Evolutionary conservation across 2,329 filamentous ascomycete genomes (phyloP).

Genomic region (Didymella segeticola): DNA sequence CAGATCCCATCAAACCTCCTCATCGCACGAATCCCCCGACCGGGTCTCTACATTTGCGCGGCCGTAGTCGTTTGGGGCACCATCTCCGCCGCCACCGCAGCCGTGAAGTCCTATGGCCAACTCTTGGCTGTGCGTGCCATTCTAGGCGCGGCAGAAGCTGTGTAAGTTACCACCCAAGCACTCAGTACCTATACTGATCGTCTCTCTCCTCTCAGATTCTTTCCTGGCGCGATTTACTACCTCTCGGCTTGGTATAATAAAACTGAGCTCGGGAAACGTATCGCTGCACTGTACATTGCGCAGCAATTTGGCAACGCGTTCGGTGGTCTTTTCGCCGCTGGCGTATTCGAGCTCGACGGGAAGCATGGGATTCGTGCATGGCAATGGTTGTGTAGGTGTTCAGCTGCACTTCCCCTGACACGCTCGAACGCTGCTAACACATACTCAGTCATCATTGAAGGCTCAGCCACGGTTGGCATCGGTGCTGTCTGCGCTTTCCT

Average conservation of each 20-base stretch:
- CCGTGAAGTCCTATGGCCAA: slow-evolving; percentile 25
- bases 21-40: slow-evolving; percentile 27
- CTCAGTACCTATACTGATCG: background rate
- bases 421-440: background rate
- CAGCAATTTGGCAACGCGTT: slow-evolving; percentile 49
- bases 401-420: background rate
- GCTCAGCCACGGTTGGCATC: slow-evolving; percentile 27
- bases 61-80: slow-evolving; percentile 29
- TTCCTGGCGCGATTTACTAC: slow-evolving; percentile 67
- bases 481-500: slow-evolving; percentile 27
- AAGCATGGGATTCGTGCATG: slow-evolving; percentile 39
- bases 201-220: slow-evolving; percentile 51
- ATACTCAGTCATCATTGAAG: slow-evolving; percentile 18
- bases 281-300: slow-evolving; percentile 45
- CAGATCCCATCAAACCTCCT: slow-evolving; percentile 30
- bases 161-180: slow-evolving; percentile 1
- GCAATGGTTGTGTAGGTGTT: slow-evolving; percentile 27
- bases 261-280: slow-evolving; percentile 47
- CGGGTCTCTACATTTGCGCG: slow-evolving; percentile 27
- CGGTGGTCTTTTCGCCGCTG: slow-evolving; percentile 50
- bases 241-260: slow-evolving; percentile 70
- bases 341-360: slow-evolving; percentile 38
- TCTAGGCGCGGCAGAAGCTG: slow-evolving; percentile 34
- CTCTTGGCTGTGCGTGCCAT: slow-evolving; percentile 31
- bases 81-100: slow-evolving; percentile 27